Evolutionary conservation across 257 asterid species (phyloP).

Genomic region (Scutellaria minor): DNA sequence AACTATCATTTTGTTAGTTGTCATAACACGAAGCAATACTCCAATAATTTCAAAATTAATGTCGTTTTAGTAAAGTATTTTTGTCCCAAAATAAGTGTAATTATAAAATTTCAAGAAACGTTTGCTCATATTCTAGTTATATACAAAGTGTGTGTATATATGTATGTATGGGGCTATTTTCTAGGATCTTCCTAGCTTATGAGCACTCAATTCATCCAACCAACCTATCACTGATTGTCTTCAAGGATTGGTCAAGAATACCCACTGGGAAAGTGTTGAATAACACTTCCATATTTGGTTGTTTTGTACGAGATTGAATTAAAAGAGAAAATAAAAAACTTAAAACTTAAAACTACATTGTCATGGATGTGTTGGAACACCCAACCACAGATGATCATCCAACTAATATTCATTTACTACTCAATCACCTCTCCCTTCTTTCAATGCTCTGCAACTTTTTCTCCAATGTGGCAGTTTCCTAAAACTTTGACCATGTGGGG

Average conservation of each 20-base stretch:
- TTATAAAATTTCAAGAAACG: too few species aligned
- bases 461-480: slow-evolving; percentile 16
- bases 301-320: slow-evolving; percentile 33
- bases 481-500: slow-evolving; percentile 8
- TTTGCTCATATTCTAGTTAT: too few species aligned
- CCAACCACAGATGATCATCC: slow-evolving; percentile 26
- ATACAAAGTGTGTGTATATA: too few species aligned
- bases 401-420: slow-evolving; percentile 36
- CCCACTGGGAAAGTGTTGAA: slow-evolving; percentile 36
- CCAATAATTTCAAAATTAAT: too few species aligned
- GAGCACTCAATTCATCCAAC: slow-evolving; percentile 32
- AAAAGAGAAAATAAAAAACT: neutral
- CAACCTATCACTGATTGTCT: neutral
- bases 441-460: slow-evolving; percentile 28
- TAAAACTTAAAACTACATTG: slow-evolving; percentile 9
- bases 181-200: slow-evolving; percentile 27
- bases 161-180: neutral
- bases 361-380: slow-evolving; percentile 28
- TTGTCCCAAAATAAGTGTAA: too few species aligned
- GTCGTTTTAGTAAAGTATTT: too few species aligned
- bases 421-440: slow-evolving; percentile 12
- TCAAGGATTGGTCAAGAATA: slow-evolving; percentile 31
- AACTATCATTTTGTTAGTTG: too few species aligned
- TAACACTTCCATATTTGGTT: slow-evolving; percentile 9
- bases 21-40: too few species aligned